Conservation (phyloP, 2,329 filamentous ascomycete genomes). For the Botrytis byssoidea region DNA sequence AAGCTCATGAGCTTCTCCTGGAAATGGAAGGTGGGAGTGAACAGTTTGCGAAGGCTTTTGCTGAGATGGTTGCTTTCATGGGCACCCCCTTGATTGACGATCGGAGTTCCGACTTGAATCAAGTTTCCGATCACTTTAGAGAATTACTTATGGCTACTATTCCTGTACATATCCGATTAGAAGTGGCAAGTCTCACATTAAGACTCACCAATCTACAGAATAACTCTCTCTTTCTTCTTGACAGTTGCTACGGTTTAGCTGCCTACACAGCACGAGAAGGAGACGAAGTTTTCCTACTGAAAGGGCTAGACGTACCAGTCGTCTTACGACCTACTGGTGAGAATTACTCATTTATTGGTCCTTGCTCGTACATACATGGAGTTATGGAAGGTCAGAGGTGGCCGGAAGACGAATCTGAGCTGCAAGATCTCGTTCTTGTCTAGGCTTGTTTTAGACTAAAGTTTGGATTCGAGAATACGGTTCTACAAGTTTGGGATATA, state of each 20-base stretch:
- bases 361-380: neutral
- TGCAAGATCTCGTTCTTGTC: neutral
- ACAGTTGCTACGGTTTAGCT: neutral
- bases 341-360: neutral
- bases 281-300: neutral
- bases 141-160: too few relatives aligned
- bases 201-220: neutral
- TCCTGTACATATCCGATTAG: too few relatives aligned
- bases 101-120: neutral
- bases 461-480: neutral
- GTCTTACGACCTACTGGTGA: neutral
- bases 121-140: too few relatives aligned
- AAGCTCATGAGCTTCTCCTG: neutral
- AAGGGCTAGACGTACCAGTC: neutral
- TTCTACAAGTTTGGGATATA: neutral
- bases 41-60: rapidly evolving
- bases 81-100: neutral
- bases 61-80: rapidly evolving
- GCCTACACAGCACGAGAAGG: neutral
- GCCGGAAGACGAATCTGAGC: neutral
- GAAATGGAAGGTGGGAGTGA: neutral
- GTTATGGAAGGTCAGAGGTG: neutral
- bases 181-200: rapidly evolving
- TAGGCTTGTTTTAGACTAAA: neutral
- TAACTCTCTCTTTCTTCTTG: neutral